phyloP scores from a whole-genome alignment of 2,329 filamentous ascomycete genomes.

The Ascochyta koolunga region DNA sequence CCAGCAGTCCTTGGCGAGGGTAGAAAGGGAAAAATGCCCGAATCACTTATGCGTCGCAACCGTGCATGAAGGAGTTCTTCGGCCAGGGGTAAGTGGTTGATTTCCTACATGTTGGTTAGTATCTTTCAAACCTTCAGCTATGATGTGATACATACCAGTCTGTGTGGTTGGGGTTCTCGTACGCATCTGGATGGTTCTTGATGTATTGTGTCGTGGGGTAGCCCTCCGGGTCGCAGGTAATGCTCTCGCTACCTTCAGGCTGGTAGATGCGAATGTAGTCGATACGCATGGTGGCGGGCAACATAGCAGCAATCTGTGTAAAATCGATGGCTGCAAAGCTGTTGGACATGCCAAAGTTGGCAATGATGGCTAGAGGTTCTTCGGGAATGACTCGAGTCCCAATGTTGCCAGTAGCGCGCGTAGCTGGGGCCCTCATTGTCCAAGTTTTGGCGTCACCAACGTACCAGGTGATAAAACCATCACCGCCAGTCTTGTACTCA shows the following conservation, averaged over 20 bases:
- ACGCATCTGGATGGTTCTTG: constrained; percentile 63
- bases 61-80: constrained; percentile 65
- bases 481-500: constrained; percentile 61
- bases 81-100: constrained; percentile 64
- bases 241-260: constrained; percentile 60
- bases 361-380: constrained; percentile 70
- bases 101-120: constrained; percentile 42
- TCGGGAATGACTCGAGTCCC: constrained; percentile 68
- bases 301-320: constrained; percentile 58
- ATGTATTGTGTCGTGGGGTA: constrained; percentile 74
- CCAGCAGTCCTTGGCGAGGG: constrained; percentile 25
- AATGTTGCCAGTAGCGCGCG: constrained; percentile 73
- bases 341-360: constrained; percentile 74
- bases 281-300: constrained; percentile 70
- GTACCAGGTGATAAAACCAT: constrained; percentile 71
- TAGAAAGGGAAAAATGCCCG: constrained; percentile 7
- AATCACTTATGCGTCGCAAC: constrained; percentile 50
- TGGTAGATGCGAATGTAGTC: constrained; percentile 77
- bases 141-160: constrained; percentile 57
- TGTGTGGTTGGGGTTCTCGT: constrained; percentile 69
- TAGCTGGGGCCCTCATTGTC: constrained; percentile 64
- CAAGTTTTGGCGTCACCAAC: constrained; percentile 69
- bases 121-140: background rate
- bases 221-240: constrained; percentile 71
- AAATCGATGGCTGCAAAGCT: constrained; percentile 69